Conservation (phyloP, 306 rosid species). For the Casuarina cunninghamiana region DNA sequence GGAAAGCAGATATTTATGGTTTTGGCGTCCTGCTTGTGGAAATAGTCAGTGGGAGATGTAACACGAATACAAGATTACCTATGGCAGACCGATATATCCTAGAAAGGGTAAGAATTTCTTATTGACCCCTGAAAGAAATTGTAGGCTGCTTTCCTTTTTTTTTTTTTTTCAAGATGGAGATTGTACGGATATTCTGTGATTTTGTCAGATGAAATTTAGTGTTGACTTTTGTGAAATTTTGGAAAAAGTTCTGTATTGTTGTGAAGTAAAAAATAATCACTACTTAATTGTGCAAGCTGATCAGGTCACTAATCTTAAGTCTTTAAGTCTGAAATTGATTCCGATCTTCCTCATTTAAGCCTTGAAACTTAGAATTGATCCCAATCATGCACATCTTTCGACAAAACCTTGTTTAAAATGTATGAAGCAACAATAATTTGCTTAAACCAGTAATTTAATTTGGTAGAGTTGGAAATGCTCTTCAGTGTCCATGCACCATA, state of each 20-base stretch:
- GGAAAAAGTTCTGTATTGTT: not conserved
- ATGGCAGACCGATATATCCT: conserved; percentile 72
- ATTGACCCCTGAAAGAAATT: conserved; percentile 5
- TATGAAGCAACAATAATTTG: not conserved
- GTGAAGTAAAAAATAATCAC: not conserved
- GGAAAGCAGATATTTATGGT: conserved; percentile 87
- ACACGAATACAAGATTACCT: conserved; percentile 72
- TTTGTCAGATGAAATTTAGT: not conserved
- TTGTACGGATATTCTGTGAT: not conserved
- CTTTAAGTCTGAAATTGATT: not conserved
- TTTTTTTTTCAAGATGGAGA: conserved; percentile 1
- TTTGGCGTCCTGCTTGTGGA: conserved; percentile 90
- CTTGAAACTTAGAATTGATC: no score
- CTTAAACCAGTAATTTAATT: not conserved
- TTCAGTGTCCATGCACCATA: not conserved
- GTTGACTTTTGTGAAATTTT: not conserved
- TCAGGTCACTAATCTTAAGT: not conserved
- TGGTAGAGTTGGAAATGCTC: not conserved
- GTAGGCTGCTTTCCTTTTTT: conserved; percentile 1
- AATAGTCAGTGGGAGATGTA: conserved; percentile 82
- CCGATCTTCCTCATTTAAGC: not conserved
- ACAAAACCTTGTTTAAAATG: not conserved
- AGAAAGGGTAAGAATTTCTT: conserved; percentile 68
- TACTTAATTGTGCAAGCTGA: not conserved
- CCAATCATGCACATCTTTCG: not conserved